A percentile compares a stretch with the other conserved stretches of the same genome.
phyloP scores from a whole-genome alignment of 768 basidiomycete species.

The Lactifluus hygrophoroides region DNA sequence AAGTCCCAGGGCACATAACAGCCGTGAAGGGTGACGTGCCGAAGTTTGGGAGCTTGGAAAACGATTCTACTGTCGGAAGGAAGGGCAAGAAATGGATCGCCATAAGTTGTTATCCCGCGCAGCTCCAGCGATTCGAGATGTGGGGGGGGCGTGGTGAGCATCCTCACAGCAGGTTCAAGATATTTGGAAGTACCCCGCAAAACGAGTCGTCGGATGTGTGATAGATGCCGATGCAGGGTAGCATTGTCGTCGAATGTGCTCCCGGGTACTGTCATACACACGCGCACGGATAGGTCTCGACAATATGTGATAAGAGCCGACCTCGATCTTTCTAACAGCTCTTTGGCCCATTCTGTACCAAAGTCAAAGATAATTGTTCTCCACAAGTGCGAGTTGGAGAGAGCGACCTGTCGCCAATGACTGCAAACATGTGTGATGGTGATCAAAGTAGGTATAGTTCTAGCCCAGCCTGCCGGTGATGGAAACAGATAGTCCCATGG shows the following conservation, averaged over 20 bases:
- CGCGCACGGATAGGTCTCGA: background rate
- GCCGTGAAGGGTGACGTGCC: background rate
- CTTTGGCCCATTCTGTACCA: background rate
- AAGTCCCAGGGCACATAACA: background rate
- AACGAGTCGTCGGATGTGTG: background rate
- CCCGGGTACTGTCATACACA: too few species aligned
- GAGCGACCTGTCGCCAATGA: conserved; percentile 1
- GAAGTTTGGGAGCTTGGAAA: background rate
- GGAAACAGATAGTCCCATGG: too few species aligned
- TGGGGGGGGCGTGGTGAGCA: background rate
- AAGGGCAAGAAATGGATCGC: background rate
- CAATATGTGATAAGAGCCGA: background rate
- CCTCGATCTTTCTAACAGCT: background rate
- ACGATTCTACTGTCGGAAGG: background rate
- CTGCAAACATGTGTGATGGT: conserved; percentile 4
- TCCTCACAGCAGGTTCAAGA: background rate
- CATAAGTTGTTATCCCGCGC: background rate
- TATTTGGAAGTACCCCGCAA: background rate
- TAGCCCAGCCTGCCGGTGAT: conserved; percentile 1
- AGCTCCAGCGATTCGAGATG: background rate
- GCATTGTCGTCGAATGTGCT: background rate
- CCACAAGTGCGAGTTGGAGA: background rate
- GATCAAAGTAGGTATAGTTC: too few species aligned
- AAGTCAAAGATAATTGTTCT: background rate
- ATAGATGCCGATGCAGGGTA: background rate